phyloP scores from a whole-genome alignment of 805 yeast genomes.

The Wickerhamiella galacta region DNA sequence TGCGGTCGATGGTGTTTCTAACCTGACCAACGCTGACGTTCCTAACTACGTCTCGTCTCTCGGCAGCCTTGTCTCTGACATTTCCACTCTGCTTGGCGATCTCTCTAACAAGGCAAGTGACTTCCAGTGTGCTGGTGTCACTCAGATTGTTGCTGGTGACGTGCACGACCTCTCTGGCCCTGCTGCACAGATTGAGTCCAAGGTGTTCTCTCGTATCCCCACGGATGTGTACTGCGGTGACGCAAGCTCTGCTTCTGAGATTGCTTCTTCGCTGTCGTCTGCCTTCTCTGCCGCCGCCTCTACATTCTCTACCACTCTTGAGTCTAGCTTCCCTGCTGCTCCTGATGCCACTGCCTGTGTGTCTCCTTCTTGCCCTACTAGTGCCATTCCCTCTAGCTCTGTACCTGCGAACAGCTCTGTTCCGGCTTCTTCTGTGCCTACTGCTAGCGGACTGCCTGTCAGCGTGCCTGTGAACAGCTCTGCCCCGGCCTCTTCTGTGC shows the following conservation, averaged over 20 bases:
- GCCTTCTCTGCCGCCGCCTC: slow-evolving; percentile 7
- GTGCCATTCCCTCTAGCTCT: too few relatives aligned
- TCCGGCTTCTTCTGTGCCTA: too few relatives aligned
- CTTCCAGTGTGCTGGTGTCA: slow-evolving; percentile 13
- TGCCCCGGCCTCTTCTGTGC: too few relatives aligned
- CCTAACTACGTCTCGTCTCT: slow-evolving; percentile 5
- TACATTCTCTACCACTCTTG: slow-evolving; percentile 1
- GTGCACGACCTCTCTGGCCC: slow-evolving; percentile 10
- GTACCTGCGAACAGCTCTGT: too few relatives aligned
- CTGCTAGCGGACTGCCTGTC: too few relatives aligned
- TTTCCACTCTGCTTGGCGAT: slow-evolving; percentile 9
- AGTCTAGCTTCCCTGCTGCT: too few relatives aligned
- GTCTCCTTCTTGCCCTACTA: too few relatives aligned
- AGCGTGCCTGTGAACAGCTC: too few relatives aligned
- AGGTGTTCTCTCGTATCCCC: slow-evolving; percentile 3
- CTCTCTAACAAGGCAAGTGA: slow-evolving; percentile 13
- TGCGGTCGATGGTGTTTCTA: slow-evolving; percentile 6
- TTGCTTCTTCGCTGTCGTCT: slow-evolving; percentile 5
- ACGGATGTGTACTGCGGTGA: background rate
- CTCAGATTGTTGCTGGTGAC: slow-evolving; percentile 14
- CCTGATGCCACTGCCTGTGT: too few relatives aligned
- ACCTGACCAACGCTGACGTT: slow-evolving; percentile 6
- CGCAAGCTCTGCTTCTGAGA: background rate
- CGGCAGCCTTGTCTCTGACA: slow-evolving; percentile 6
- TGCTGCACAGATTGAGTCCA: slow-evolving; percentile 10